phyloP scores from a whole-genome alignment of 306 rosid genomes.

The Arachis stenosperma region DNA sequence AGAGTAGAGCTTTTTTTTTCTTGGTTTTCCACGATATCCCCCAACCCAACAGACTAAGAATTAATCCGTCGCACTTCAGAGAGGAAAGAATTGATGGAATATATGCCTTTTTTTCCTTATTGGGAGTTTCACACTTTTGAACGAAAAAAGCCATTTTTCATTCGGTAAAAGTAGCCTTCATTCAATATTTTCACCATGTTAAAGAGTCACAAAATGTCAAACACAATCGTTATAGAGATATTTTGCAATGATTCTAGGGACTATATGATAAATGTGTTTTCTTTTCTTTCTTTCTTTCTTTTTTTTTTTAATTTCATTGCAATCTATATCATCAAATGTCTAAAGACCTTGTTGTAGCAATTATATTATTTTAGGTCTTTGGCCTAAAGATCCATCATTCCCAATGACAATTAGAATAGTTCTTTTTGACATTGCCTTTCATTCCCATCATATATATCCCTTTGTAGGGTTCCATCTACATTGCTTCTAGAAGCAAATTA shows the following conservation, averaged over 20 bases:
- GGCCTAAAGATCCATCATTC: conserved; percentile 46
- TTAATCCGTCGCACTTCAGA: no score
- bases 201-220: conserved; percentile 46
- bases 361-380: conserved; percentile 27
- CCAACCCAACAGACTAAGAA: no score
- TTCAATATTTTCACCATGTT: conserved; percentile 4
- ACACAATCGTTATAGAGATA: conserved; percentile 41
- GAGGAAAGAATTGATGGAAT: background rate
- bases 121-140: conserved; percentile 40
- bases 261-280: background rate
- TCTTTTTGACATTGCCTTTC: conserved; percentile 26
- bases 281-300: background rate
- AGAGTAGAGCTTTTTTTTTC: no score
- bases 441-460: conserved; percentile 33
- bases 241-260: conserved; percentile 42
- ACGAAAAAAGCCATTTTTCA: conserved; percentile 46
- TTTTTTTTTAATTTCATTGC: conserved; percentile 27
- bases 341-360: conserved; percentile 39
- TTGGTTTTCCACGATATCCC: no score
- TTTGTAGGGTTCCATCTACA: conserved; percentile 30
- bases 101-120: conserved; percentile 10
- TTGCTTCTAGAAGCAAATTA: conserved; percentile 36
- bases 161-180: conserved; percentile 15
- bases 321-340: conserved; percentile 27
- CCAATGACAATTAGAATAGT: conserved; percentile 45